A percentile compares a stretch with the other conserved stretches of the same genome.
Evolutionary conservation across 331 rosid species (phyloP).

Genomic region (Acacia concinna): DNA sequence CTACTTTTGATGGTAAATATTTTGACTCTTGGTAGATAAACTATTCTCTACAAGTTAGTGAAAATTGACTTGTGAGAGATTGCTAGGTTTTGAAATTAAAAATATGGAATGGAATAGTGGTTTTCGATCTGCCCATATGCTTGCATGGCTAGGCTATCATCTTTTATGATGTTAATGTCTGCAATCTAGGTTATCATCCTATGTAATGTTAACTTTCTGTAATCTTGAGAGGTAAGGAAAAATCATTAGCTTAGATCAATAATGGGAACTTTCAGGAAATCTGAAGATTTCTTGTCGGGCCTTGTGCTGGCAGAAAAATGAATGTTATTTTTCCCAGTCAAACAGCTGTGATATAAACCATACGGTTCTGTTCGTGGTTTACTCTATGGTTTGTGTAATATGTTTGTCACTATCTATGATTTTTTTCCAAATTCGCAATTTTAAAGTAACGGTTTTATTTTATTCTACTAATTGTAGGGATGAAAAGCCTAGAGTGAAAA

Average conservation of each 20-base stretch:
- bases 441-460: neutral
- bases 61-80: neutral
- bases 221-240: neutral
- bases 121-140: constrained; percentile 11
- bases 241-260: neutral
- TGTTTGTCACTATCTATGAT: neutral
- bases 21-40: neutral
- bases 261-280: neutral
- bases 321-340: neutral
- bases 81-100: constrained; percentile 13
- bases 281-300: neutral
- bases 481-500: neutral
- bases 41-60: neutral
- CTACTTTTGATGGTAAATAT: neutral
- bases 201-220: neutral
- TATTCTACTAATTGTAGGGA: neutral
- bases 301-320: neutral
- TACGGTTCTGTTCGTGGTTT: constrained; percentile 10
- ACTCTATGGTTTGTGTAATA: neutral
- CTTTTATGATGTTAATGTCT: neutral
- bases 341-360: neutral
- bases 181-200: neutral
- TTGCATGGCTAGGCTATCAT: neutral
- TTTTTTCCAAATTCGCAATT: neutral
- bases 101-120: neutral